phyloP scores from a whole-genome alignment of 495 filamentous ascomycete genomes.

The Penicillium lividum region DNA sequence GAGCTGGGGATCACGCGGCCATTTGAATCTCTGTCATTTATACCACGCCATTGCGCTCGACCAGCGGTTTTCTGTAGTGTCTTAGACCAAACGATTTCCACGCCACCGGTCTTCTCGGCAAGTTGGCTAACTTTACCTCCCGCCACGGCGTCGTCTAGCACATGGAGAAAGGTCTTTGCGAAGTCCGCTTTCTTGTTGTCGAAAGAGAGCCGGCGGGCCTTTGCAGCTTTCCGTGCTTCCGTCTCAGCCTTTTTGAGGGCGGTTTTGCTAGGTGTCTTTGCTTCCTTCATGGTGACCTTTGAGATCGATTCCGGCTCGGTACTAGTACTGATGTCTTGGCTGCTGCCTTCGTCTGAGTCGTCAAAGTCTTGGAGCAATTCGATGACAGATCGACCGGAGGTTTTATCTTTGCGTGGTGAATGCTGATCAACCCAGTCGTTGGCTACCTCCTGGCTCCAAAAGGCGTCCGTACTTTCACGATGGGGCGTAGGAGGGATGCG shows the following conservation, averaged over 20 bases:
- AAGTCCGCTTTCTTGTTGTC: constrained; percentile 63
- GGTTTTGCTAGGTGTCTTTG: constrained; percentile 45
- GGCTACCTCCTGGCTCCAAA: constrained; percentile 75
- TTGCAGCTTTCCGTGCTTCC: constrained; percentile 44
- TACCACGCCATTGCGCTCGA: constrained; percentile 74
- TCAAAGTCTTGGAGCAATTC: constrained; percentile 36
- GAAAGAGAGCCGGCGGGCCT: constrained; percentile 62
- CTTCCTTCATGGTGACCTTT: constrained; percentile 14
- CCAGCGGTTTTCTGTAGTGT: constrained; percentile 86
- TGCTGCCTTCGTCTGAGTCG: constrained; percentile 28
- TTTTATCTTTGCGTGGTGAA: constrained; percentile 61
- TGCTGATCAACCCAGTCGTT: constrained; percentile 84
- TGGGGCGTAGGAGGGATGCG: constrained; percentile 57
- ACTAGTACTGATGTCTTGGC: constrained; percentile 14
- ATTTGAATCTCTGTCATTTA: constrained; percentile 9
- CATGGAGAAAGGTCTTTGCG: constrained; percentile 66
- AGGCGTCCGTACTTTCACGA: constrained; percentile 70
- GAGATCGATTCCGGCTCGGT: constrained; percentile 17
- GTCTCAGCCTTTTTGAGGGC: constrained; percentile 45
- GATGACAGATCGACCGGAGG: constrained; percentile 19
- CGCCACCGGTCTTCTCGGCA: constrained; percentile 68
- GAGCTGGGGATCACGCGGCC: background rate
- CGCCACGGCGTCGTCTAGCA: constrained; percentile 71
- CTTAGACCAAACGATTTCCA: constrained; percentile 80
- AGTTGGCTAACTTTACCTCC: constrained; percentile 60